Conservation (phyloP, 257 asterid species). For the Solanum commersonii region DNA sequence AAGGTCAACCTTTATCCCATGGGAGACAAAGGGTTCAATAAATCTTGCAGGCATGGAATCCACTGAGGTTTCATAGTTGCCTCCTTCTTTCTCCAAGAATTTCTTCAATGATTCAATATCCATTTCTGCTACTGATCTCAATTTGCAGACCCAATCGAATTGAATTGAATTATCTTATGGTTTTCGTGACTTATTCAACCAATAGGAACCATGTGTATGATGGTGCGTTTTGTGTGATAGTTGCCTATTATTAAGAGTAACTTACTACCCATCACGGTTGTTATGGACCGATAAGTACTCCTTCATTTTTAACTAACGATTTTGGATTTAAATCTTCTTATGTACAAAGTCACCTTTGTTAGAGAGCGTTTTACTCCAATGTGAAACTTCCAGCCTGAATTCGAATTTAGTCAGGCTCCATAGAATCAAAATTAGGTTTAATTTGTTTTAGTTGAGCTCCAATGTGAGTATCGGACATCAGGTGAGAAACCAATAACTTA, state of each 20-base stretch:
- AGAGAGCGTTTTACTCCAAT: too few relatives aligned
- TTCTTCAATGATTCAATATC: constrained; percentile 45
- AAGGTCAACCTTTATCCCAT: constrained; percentile 48
- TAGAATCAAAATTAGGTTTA: too few relatives aligned
- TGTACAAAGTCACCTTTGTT: too few relatives aligned
- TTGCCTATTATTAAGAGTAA: too few relatives aligned
- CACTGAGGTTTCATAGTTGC: constrained; percentile 24
- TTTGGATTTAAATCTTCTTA: too few relatives aligned
- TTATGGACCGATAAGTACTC: too few relatives aligned
- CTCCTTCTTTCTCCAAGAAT: constrained; percentile 40
- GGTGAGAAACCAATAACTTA: too few relatives aligned
- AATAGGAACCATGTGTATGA: neutral
- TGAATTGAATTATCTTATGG: neutral
- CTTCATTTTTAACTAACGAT: too few relatives aligned
- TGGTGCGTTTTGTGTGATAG: neutral
- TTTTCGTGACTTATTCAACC: neutral
- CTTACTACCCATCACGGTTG: too few relatives aligned
- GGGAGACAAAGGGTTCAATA: constrained; percentile 57
- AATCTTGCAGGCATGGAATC: constrained; percentile 49
- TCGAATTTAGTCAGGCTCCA: fast-evolving
- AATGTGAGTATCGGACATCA: too few relatives aligned
- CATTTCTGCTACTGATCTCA: constrained; percentile 14
- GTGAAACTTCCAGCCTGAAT: too few relatives aligned
- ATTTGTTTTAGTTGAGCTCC: too few relatives aligned
- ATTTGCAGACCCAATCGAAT: neutral